Evolutionary conservation across 2,329 filamentous ascomycete species (phyloP).

Genomic region (Chaetomium olivaceum): DNA sequence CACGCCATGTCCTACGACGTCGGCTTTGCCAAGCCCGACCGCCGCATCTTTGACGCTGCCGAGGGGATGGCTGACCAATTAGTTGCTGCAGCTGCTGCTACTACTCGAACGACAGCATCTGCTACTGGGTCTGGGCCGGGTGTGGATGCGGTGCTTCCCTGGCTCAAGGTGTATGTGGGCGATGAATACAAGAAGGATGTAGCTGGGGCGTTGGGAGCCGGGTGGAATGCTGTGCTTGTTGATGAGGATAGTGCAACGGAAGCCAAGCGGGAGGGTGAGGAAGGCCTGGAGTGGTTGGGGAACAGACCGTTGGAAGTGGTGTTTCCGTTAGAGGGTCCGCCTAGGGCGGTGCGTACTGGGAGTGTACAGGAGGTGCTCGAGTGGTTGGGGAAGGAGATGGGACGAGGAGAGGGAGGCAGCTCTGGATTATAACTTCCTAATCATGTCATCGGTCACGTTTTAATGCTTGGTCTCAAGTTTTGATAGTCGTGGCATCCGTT

Average conservation of each 20-base stretch:
- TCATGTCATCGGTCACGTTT: background rate
- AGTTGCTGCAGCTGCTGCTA: background rate
- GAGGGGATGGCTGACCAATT: constrained; percentile 40
- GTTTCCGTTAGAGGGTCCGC: background rate
- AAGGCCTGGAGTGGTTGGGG: background rate
- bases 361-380: background rate
- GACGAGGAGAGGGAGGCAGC: background rate
- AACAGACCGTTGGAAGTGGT: background rate
- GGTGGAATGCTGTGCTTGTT: background rate
- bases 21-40: constrained; percentile 60
- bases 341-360: background rate
- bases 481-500: background rate
- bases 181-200: background rate
- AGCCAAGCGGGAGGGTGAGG: too few relatives aligned
- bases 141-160: background rate
- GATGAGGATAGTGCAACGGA: background rate
- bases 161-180: background rate
- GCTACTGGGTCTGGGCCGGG: background rate
- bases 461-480: background rate
- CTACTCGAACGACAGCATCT: background rate
- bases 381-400: background rate
- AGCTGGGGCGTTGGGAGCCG: too few relatives aligned
- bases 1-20: constrained; percentile 64
- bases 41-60: constrained; percentile 57
- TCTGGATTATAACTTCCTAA: background rate